phyloP scores from a whole-genome alignment of 1,284 basidiomycete genomes.

The Golubevia sp. region DNA sequence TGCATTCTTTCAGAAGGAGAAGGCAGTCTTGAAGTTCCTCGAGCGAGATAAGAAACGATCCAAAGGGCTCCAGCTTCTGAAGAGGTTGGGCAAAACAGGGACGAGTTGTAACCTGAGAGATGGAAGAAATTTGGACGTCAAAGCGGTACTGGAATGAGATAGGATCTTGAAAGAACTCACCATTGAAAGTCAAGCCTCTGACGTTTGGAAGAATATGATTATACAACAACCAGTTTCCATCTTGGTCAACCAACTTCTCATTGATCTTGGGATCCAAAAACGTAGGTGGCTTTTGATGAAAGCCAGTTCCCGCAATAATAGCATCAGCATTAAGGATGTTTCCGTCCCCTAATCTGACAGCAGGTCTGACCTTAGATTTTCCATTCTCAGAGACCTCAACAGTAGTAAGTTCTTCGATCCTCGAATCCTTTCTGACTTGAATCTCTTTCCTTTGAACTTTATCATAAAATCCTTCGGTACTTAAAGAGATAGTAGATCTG shows the following conservation, averaged over 20 bases:
- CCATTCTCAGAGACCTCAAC: neutral
- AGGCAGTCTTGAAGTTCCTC: constrained; percentile 24
- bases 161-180: neutral
- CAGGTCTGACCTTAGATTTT: neutral
- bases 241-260: constrained; percentile 30
- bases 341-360: constrained; percentile 23
- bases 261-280: constrained; percentile 24
- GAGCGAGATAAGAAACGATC: constrained; percentile 34
- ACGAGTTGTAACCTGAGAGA: constrained; percentile 23
- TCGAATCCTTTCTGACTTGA: constrained; percentile 16
- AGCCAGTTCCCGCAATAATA: constrained; percentile 38
- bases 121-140: too few relatives aligned
- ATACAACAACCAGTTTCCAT: constrained; percentile 40
- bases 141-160: too few relatives aligned
- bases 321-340: constrained; percentile 22
- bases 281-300: constrained; percentile 32
- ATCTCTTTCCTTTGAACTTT: constrained; percentile 24
- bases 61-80: constrained; percentile 42
- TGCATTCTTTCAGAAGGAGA: constrained; percentile 16
- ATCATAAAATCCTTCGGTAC: constrained; percentile 39
- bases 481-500: constrained; percentile 33
- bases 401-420: constrained; percentile 4
- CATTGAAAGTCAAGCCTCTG: constrained; percentile 36
- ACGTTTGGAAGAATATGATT: constrained; percentile 34
- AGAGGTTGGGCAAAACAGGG: constrained; percentile 39